Conservation (phyloP, 108 stramenopile species). For the Skeletonema potamos region DNA sequence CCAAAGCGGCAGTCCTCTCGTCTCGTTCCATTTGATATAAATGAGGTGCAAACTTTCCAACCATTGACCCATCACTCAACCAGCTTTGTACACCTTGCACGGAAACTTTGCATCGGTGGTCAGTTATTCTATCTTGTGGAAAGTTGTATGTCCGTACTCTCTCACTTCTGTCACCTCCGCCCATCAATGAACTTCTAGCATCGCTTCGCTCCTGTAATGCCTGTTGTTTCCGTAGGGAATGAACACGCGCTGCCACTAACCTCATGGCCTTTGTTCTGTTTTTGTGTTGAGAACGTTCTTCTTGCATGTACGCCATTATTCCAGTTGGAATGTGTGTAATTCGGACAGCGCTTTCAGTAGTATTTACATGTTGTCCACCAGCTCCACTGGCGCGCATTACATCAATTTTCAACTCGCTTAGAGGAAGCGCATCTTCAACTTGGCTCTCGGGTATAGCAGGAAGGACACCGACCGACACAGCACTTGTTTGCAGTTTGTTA, state of each 20-base stretch:
- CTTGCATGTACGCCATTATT: slow-evolving; percentile 94
- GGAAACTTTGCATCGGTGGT: slow-evolving; percentile 89
- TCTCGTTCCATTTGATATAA: slow-evolving; percentile 65
- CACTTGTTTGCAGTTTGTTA: slow-evolving; percentile 91
- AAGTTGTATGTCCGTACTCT: slow-evolving; percentile 98
- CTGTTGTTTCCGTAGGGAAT: slow-evolving; percentile 57
- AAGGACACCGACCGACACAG: slow-evolving; percentile 92
- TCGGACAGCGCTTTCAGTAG: slow-evolving; percentile 98
- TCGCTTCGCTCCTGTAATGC: slow-evolving; percentile 56
- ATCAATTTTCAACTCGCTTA: slow-evolving; percentile 84
- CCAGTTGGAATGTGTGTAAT: slow-evolving; percentile 97
- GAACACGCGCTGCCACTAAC: slow-evolving; percentile 84
- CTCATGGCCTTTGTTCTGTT: slow-evolving; percentile 94
- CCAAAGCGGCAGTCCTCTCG: slow-evolving; percentile 59
- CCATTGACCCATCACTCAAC: slow-evolving; percentile 56
- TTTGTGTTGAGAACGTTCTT: slow-evolving; percentile 96
- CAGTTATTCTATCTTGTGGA: slow-evolving; percentile 96
- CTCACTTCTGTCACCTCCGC: slow-evolving; percentile 93
- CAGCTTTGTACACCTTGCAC: slow-evolving; percentile 66
- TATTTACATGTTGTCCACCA: slow-evolving; percentile 94
- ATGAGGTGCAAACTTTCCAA: slow-evolving; percentile 66
- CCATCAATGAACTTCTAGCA: slow-evolving; percentile 73
- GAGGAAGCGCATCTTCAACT: slow-evolving; percentile 48
- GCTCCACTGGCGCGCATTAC: slow-evolving; percentile 91
- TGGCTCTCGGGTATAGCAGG: slow-evolving; percentile 69